A percentile compares a stretch with the other conserved stretches of the same genome.
Conservation (phyloP, 331 rosid genomes). For the Quercus tomentella region DNA sequence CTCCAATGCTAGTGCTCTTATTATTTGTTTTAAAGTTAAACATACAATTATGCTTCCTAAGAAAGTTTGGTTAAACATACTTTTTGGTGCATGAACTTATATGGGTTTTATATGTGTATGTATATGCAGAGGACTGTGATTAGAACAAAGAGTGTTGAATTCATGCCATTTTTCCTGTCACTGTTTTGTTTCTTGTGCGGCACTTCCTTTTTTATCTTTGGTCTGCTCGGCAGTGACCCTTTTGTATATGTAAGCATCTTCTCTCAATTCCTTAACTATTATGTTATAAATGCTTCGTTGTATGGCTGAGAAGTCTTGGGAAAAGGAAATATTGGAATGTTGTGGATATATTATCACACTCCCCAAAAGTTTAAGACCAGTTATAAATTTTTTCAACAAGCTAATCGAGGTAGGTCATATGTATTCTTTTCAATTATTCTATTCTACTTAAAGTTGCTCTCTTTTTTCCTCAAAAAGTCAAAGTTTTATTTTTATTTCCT, state of each 20-base stretch:
- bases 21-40: too few species aligned
- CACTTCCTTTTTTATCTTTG: conserved; percentile 82
- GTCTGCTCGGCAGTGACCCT: conserved; percentile 79
- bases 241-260: conserved; percentile 57
- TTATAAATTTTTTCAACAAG: too few species aligned
- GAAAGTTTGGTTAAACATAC: too few species aligned
- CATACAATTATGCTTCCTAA: too few species aligned
- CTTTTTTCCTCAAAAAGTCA: too few species aligned
- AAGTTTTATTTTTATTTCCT: too few species aligned
- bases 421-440: too few species aligned
- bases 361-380: too few species aligned
- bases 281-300: too few species aligned
- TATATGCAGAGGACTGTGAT: conserved; percentile 74
- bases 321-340: background rate
- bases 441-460: too few species aligned
- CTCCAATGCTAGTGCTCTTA: too few species aligned
- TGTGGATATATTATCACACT: background rate
- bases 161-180: conserved; percentile 89
- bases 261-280: background rate
- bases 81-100: background rate
- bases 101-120: background rate
- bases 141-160: conserved; percentile 78
- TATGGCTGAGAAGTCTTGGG: background rate
- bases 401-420: too few species aligned
- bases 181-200: conserved; percentile 86